Base-by-base conservation (phyloP, 345 rosid species). In the Aquilaria yunnanensis region DNA sequence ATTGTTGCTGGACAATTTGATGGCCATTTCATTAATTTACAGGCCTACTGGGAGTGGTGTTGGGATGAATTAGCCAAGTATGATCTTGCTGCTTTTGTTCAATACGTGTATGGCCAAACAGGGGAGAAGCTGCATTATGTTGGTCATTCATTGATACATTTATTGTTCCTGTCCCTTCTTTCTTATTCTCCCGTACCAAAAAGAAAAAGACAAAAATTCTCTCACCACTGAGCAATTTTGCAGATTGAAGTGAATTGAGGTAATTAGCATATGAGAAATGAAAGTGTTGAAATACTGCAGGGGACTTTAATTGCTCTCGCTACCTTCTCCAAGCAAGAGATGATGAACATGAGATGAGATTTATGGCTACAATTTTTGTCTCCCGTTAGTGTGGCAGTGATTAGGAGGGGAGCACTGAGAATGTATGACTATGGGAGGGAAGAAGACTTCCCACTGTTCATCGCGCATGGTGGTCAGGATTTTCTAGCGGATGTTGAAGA, bases 281-380 rank as follows among this genome's bases (percentile, higher is more conserved):
- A 16, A 16, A 16, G 23, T 16, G 23, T 16, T 16, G 23, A 16
- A 16, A 16, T 16, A 16, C 0, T 16, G 23, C 23, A 16, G 77
- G 85, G 85, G 14, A 78, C 83, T 48, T 59, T 81, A 73, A 72
- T 61, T 11, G 82, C 80, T 61, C 32, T 83, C n/a, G 85, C 84
- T 5, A 71, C 82, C 14, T 65, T 81, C 32, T 78, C 85, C n/a
- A 67, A 37, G 8, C 43, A 72, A 16, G 31, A 10, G 8, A 37
- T 2, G 2, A 16, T 16, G 23, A 16, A 16, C 23, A 16, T 16
- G 23, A 16, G 23, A 16, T 16, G 23, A 16, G 23, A 16, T 16
- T 16, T 16, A 16, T 16, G 23, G 23, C 23, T 16, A 16, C 5
- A 5, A 5, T 37, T 51, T 37, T 37, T 4, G 8, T 7, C 23